Percentiles rank a stretch among this genome's conserved stretches.
Evolutionary conservation across 1,139 yeast species (phyloP).

Genomic region (Hyphopichia wangnamkhiaoensis): DNA sequence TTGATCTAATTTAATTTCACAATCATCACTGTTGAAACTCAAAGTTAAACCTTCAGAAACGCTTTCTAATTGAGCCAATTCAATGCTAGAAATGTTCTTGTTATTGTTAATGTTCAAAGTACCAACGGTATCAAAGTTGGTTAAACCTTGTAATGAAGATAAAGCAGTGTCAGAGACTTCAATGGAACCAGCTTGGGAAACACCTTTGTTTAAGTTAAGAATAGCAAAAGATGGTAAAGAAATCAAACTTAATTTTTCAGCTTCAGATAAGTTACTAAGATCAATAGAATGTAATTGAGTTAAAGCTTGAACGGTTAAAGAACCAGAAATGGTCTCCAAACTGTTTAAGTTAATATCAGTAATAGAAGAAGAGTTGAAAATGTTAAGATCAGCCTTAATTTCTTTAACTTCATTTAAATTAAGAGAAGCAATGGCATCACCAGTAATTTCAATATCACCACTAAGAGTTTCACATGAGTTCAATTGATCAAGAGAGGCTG

Average conservation of each 20-base stretch:
- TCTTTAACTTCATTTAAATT: constrained; percentile 37
- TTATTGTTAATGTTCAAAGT: constrained; percentile 46
- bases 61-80: constrained; percentile 34
- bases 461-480: constrained; percentile 44
- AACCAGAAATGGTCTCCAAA: constrained; percentile 38
- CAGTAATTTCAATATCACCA: constrained; percentile 42
- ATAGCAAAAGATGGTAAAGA: constrained; percentile 47
- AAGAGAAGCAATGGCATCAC: constrained; percentile 35
- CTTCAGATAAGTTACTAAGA: constrained; percentile 33
- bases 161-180: constrained; percentile 48
- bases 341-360: constrained; percentile 33
- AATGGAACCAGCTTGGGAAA: constrained; percentile 34
- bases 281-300: constrained; percentile 45
- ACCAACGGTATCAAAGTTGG: constrained; percentile 33
- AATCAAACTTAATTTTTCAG: constrained; percentile 34
- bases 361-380: constrained; percentile 45
- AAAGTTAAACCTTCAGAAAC: constrained; percentile 41
- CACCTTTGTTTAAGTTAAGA: constrained; percentile 39
- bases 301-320: constrained; percentile 36
- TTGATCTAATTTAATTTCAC: constrained; percentile 37
- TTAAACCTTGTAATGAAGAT: constrained; percentile 37
- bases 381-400: constrained; percentile 34
- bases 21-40: constrained; percentile 46
- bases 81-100: constrained; percentile 42
- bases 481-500: constrained; percentile 36